A percentile compares a stretch with the other conserved stretches of the same genome.
These are phyloP conservation scores for Wolfiporia cocos DNA, from an alignment of 1,284 basidiomycete species.

Conservation along the genomic window DNA sequence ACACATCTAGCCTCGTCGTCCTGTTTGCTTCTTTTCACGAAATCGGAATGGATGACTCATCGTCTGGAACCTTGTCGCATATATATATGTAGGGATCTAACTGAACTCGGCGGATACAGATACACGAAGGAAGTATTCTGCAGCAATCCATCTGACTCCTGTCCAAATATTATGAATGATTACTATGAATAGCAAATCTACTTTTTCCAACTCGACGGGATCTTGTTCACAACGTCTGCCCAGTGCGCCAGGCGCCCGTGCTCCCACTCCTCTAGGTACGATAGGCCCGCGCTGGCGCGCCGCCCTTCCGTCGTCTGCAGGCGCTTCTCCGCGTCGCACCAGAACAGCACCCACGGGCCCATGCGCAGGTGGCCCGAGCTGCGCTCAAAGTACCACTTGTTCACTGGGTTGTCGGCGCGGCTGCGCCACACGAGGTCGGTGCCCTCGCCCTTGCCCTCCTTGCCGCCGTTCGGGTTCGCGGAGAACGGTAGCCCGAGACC, in stretches of 20 bases:
- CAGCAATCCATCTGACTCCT: too few relatives aligned
- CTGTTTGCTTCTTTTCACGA: too few relatives aligned
- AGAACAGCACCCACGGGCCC: slow-evolving; percentile 90
- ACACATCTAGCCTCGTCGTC: too few relatives aligned
- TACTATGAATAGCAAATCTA: slow-evolving; percentile 1
- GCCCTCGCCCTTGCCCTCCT: slow-evolving; percentile 85
- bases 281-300: slow-evolving; percentile 52
- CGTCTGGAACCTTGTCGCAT: too few relatives aligned
- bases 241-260: slow-evolving; percentile 70
- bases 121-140: too few relatives aligned
- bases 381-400: slow-evolving; percentile 99
- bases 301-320: slow-evolving; percentile 62
- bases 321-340: slow-evolving; percentile 94
- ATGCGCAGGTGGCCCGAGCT: slow-evolving; percentile 86
- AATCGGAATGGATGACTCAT: too few relatives aligned
- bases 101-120: too few relatives aligned
- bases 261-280: slow-evolving; percentile 82
- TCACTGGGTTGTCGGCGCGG: slow-evolving; percentile 90
- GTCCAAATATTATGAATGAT: too few relatives aligned
- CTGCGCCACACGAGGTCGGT: slow-evolving; percentile 95
- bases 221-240: slow-evolving; percentile 68
- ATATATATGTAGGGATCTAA: too few relatives aligned
- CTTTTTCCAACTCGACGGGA: slow-evolving; percentile 78
- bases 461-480: slow-evolving; percentile 92
- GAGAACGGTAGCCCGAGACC: slow-evolving; percentile 92